These are phyloP conservation scores for Juncus inflexus DNA, from an alignment of 176 grass and related monocot species.

Conservation along the genomic window DNA sequence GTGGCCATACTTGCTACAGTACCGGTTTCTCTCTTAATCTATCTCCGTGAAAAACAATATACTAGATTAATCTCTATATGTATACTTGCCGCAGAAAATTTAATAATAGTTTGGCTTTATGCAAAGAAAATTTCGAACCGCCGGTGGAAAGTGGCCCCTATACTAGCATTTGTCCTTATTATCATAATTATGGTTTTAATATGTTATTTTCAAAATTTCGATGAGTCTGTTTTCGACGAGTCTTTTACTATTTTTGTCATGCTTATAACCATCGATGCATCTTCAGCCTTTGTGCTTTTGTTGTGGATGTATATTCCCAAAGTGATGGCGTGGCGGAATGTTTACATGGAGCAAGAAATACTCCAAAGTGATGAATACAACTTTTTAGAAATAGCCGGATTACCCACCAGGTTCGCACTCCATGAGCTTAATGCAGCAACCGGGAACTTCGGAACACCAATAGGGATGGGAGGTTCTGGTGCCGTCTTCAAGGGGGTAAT, in stretches of 20 bases:
- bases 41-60: too few relatives aligned
- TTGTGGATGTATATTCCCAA: conserved; percentile 6
- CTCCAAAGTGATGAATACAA: not conserved
- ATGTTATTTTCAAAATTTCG: not conserved
- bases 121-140: not conserved
- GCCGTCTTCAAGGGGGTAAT: conserved; percentile 44
- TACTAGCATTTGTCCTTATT: not conserved
- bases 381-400: not conserved
- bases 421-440: conserved; percentile 14
- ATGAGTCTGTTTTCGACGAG: too few relatives aligned
- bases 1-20: not conserved
- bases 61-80: too few relatives aligned
- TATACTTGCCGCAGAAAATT: not conserved
- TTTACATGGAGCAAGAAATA: not conserved
- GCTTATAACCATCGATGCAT: not conserved
- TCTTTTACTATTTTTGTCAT: not conserved
- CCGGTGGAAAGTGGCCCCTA: not conserved
- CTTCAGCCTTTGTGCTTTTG: not conserved
- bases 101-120: not conserved
- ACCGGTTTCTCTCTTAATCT: too few relatives aligned
- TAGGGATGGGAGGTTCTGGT: conserved; percentile 46
- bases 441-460: conserved; percentile 23
- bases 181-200: not conserved
- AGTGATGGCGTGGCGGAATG: not conserved
- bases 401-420: conserved; percentile 2